These are phyloP conservation scores for Talaromyces sp. DNA, from an alignment of 2,329 filamentous ascomycete genomes.

Conservation along the genomic window DNA sequence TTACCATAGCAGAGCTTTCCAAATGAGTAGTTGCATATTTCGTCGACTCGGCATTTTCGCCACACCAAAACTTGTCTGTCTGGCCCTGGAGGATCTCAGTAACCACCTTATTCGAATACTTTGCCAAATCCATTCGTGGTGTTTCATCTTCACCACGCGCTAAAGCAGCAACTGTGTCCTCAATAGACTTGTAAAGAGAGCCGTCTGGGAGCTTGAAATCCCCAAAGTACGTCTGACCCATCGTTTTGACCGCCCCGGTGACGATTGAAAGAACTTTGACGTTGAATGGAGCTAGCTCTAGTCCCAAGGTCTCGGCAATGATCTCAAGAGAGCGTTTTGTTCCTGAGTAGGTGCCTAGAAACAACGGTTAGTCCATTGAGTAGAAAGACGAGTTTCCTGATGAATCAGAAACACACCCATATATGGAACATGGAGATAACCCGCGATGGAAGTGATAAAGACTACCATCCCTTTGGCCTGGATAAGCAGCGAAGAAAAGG, in stretches of 20 bases:
- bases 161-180: conserved; percentile 6
- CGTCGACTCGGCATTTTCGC: not conserved
- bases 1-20: not conserved
- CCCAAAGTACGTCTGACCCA: conserved; percentile 13
- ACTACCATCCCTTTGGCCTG: conserved; percentile 15
- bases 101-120: conserved; percentile 11
- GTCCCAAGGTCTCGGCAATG: conserved; percentile 18
- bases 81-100: conserved; percentile 8
- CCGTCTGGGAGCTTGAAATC: conserved; percentile 13
- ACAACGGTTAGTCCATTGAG: not conserved
- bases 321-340: conserved; percentile 19
- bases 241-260: conserved; percentile 15
- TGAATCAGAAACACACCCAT: conserved; percentile 14
- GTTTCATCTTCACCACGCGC: conserved; percentile 12
- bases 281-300: conserved; percentile 18
- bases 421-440: conserved; percentile 20
- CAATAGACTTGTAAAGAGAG: conserved; percentile 17
- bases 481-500: conserved; percentile 26
- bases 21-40: not conserved
- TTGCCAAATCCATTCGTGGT: conserved; percentile 5
- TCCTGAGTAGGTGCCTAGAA: conserved; percentile 13
- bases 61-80: conserved; percentile 13
- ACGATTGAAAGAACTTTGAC: conserved; percentile 15
- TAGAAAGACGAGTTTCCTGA: not conserved
- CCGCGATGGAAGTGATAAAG: conserved; percentile 28